Evolutionary conservation across 2,329 filamentous ascomycete species (phyloP), one percentile per base, ranked within the genome.

Genomic region (Aspergillus persii): DNA sequence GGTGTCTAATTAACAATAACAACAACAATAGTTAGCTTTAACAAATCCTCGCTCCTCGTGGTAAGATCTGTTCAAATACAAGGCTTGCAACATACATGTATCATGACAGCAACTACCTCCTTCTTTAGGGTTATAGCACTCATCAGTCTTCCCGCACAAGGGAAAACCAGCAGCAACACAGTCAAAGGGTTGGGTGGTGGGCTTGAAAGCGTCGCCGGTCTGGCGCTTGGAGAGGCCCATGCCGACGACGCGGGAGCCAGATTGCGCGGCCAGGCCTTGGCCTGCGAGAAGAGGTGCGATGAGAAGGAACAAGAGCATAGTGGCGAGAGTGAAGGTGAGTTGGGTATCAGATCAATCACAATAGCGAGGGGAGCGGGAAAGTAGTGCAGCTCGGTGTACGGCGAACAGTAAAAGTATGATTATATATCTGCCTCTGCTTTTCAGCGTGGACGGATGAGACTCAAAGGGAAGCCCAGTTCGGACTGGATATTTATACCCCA

Each of bases 21-120:
- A 23, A 23, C 18, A 23, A 23, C 18, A 23, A 23, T 23, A 23
- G 18, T 23, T 23, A 23, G 18, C 18, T 1, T 23, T 23, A 23
- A 23, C 18, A 23, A 23, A 23, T 2, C 18, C 18, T 23, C 18
- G 18, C 18, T 23, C 18, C 18, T 23, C 18, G 18, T 2, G 18
- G 18, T 23, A 23, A 23, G 18, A 23, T 23, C 18, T 23, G 18
- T 23, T 23, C 18, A 23, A 23, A 23, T 23, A 23, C 18, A 23
- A 23, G 18, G 18, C 18, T 23, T 23, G 18, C 18, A 39, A 50
- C 54, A 48, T 56, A 63, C 61, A 62, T 3, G 57, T 63, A 18
- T 57, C 60, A 18, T 53, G 57, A 36, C 62, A 63, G 39, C 62
- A 63, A 4, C 53, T 58, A n/a, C 58, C 39, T 11, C 60, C 62